These are phyloP conservation scores for Nicotiana knightiana DNA, from an alignment of 257 asterid genomes.

Conservation along the genomic window DNA sequence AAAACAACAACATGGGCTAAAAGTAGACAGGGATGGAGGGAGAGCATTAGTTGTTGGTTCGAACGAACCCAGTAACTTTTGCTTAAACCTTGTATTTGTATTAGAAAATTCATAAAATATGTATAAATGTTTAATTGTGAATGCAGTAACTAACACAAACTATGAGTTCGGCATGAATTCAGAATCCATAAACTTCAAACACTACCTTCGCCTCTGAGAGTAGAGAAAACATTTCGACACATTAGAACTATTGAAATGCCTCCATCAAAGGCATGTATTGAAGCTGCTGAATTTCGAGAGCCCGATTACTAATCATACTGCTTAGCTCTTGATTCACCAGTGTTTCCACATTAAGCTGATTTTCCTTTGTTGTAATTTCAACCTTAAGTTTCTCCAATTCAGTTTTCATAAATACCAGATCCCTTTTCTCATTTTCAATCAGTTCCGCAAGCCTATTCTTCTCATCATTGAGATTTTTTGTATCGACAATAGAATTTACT, in stretches of 20 bases:
- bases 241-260: slow-evolving; percentile 8
- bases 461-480: slow-evolving; percentile 5
- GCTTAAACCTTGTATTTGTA: too few species aligned
- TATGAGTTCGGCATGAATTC: too few species aligned
- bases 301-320: neutral
- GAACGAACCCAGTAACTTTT: too few species aligned
- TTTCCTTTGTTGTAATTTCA: slow-evolving; percentile 15
- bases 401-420: slow-evolving; percentile 1
- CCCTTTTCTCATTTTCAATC: slow-evolving; percentile 6
- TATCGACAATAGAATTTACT: neutral
- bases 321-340: slow-evolving; percentile 10
- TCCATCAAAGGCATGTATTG: slow-evolving; percentile 16
- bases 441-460: slow-evolving; percentile 1
- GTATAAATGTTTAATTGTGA: too few species aligned
- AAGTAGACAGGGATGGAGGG: neutral
- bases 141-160: too few species aligned
- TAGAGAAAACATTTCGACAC: neutral
- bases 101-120: too few species aligned
- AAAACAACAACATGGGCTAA: neutral
- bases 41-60: too few species aligned
- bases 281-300: neutral
- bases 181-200: too few species aligned
- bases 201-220: too few species aligned
- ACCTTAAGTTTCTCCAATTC: slow-evolving; percentile 17
- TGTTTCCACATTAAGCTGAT: slow-evolving; percentile 1